phyloP scores from a whole-genome alignment of 164 flowering plant species.

The Nymphaea thermarum region DNA sequence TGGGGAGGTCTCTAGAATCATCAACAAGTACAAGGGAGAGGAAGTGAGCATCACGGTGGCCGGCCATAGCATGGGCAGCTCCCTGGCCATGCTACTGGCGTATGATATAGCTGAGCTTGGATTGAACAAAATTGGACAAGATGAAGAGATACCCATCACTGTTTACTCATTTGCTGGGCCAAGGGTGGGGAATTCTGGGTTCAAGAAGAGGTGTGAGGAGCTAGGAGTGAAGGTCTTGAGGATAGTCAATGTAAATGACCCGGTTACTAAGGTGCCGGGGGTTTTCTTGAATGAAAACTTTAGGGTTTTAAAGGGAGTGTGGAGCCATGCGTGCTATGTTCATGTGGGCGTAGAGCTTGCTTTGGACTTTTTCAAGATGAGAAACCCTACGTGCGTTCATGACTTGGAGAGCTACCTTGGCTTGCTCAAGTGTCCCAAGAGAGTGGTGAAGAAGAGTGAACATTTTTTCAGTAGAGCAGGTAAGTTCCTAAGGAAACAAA shows the following conservation, averaged over 20 bases:
- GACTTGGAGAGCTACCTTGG: slow-evolving; percentile 39
- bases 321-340: slow-evolving; percentile 48
- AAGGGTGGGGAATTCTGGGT: slow-evolving; percentile 57
- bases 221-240: slow-evolving; percentile 65
- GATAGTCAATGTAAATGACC: slow-evolving; percentile 62
- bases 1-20: slow-evolving; percentile 16
- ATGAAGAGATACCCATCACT: slow-evolving; percentile 31
- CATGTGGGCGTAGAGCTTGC: slow-evolving; percentile 55
- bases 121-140: slow-evolving; percentile 15
- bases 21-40: slow-evolving; percentile 13
- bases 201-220: slow-evolving; percentile 62
- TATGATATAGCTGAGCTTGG: slow-evolving; percentile 77
- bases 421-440: slow-evolving; percentile 22
- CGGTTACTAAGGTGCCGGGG: slow-evolving; percentile 27
- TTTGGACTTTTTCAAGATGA: slow-evolving; percentile 43
- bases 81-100: slow-evolving; percentile 55
- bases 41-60: slow-evolving; percentile 63
- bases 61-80: slow-evolving; percentile 91
- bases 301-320: slow-evolving; percentile 48
- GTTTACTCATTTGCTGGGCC: slow-evolving; percentile 82
- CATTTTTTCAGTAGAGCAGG: slow-evolving; percentile 18
- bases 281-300: slow-evolving; percentile 34
- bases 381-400: slow-evolving; percentile 45
- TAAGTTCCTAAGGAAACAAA: slow-evolving; percentile 8
- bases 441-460: slow-evolving; percentile 3